Percentiles rank a stretch among this genome's conserved stretches.
These are phyloP conservation scores for Catharanthus roseus DNA, from an alignment of 257 asterid genomes.

Conservation along the genomic window DNA sequence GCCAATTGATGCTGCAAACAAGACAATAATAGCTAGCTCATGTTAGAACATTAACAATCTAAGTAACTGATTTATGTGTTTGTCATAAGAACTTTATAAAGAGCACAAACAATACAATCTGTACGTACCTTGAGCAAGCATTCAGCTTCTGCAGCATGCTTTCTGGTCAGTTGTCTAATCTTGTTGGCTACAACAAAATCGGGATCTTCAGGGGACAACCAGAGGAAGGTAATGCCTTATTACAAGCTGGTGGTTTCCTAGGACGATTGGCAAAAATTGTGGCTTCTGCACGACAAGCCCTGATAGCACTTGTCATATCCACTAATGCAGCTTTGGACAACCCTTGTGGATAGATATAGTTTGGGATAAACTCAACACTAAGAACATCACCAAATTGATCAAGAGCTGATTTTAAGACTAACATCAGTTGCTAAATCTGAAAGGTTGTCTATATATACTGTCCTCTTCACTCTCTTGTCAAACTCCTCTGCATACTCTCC, in stretches of 20 bases:
- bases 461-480: constrained; percentile 40
- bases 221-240: constrained; percentile 40
- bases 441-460: constrained; percentile 39
- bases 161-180: constrained; percentile 33
- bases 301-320: constrained; percentile 87
- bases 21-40: no score
- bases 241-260: constrained; percentile 55
- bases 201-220: constrained; percentile 63
- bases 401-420: constrained; percentile 53
- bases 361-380: constrained; percentile 47
- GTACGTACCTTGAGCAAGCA: constrained; percentile 40
- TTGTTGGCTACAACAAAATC: constrained; percentile 45
- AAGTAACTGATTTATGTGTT: neutral
- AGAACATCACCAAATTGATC: constrained; percentile 58
- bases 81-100: no score
- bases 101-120: neutral
- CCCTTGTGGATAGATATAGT: constrained; percentile 33
- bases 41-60: no score
- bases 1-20: constrained; percentile 34
- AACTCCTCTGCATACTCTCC: constrained; percentile 52
- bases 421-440: constrained; percentile 53
- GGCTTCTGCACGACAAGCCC: constrained; percentile 41
- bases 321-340: constrained; percentile 58
- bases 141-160: constrained; percentile 55
- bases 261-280: constrained; percentile 82